phyloP scores from a whole-genome alignment of 495 filamentous ascomycete species.

The Trypethelium eluteriae region DNA sequence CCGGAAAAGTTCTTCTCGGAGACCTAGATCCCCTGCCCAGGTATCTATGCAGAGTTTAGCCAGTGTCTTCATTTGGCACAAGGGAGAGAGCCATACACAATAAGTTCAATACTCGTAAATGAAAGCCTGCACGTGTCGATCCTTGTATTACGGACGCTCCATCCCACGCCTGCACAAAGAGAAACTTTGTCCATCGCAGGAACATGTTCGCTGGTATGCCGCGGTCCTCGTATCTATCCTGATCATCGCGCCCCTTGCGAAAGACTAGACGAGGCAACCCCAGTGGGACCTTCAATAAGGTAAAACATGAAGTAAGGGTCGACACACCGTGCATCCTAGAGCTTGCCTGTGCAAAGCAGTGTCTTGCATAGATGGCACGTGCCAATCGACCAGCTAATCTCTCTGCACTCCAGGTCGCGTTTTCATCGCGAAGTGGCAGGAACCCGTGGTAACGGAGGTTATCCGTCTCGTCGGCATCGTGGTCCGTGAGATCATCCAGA shows the following conservation, averaged over 20 bases:
- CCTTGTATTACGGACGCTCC: background rate
- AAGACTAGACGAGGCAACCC: too few species aligned
- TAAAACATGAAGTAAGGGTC: too few species aligned
- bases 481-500: background rate
- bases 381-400: background rate
- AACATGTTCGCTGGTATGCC: background rate
- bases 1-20: conserved; percentile 61
- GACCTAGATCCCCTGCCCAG: conserved; percentile 53
- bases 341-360: background rate
- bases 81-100: background rate
- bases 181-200: background rate
- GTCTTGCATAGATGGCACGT: conserved; percentile 22
- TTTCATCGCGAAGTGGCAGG: background rate
- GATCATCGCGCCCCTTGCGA: too few species aligned
- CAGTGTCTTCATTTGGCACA: background rate
- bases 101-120: background rate
- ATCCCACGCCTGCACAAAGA: background rate
- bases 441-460: background rate
- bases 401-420: background rate
- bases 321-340: background rate
- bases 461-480: background rate
- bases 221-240: too few species aligned
- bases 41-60: conserved; percentile 47
- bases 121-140: background rate
- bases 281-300: too few species aligned